A percentile compares a stretch with the other conserved stretches of the same genome.
Evolutionary conservation across 2,329 filamentous ascomycete species (phyloP).

Genomic region (Leptographium wingfieldii): DNA sequence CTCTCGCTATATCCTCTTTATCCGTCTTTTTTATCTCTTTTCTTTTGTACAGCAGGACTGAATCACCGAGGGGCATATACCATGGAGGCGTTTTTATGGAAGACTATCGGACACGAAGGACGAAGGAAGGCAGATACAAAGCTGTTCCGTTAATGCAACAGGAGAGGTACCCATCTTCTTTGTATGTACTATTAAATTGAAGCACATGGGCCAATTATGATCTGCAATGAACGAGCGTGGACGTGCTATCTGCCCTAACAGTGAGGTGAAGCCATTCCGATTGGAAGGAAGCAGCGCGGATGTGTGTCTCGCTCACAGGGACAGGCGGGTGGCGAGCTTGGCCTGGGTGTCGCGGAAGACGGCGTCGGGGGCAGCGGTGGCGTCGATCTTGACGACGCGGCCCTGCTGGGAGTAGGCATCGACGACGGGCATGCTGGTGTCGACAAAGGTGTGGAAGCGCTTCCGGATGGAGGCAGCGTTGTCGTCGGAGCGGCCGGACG

Average conservation of each 20-base stretch:
- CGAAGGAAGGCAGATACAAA: not conserved
- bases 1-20: conserved; percentile 10
- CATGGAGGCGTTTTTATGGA: not conserved
- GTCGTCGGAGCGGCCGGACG: conserved; percentile 81
- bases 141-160: conserved; percentile 1
- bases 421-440: conserved; percentile 96
- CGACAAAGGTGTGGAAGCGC: conserved; percentile 84
- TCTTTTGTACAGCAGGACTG: conserved; percentile 9
- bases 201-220: not conserved
- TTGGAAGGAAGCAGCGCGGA: not conserved
- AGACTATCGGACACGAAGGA: not conserved
- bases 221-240: not conserved
- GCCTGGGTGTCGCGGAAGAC: conserved; percentile 43
- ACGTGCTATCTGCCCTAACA: not conserved
- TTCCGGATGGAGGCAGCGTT: conserved; percentile 94
- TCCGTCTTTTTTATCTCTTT: not conserved
- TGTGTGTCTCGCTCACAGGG: conserved; percentile 21
- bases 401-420: conserved; percentile 66
- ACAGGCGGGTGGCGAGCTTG: conserved; percentile 36
- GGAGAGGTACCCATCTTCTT: not conserved
- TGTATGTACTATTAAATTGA: not conserved
- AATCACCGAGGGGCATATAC: conserved; percentile 2
- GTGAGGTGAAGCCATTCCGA: not conserved
- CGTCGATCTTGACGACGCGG: conserved; percentile 69
- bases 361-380: conserved; percentile 51